Base-by-base conservation (phyloP, 2,329 filamentous ascomycete species). In the Macrophomina tecta region DNA sequence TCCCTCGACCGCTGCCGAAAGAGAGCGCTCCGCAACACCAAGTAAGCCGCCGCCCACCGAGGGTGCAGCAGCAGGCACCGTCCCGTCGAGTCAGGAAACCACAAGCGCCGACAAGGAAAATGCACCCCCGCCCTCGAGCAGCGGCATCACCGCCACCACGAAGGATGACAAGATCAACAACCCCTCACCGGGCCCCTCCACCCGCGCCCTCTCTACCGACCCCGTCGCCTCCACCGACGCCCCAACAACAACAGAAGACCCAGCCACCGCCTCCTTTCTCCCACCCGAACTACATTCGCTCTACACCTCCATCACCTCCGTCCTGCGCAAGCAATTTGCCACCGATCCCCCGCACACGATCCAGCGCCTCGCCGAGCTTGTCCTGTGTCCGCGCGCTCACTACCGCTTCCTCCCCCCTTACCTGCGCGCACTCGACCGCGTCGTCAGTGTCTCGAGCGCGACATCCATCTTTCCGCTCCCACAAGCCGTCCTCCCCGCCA, bases 291-390 rank as follows among this genome's bases (percentile, higher is more conserved):
- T 72, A 12, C 70, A 73, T 28, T 73, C 70, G 67, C 75, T 75
- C 67, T 78, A 74, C 71, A 70, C 71, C 3, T 74, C 75, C 0
- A 79, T 81, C 68, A 73, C 74, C 2, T 69, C 79, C 5, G 88
- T 89, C 16, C 82, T 97, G 46, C 83, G 80, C 60, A 83, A 82
- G 2, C 86, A 86, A 70, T 99, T 99, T 78, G 76, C 86, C 28
- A 82, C 83, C 3, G 87, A 91, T 72, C 94, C 95, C 1, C 95
- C 95, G 0, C 93, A 98, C 77, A 98, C 95, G 3, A 87, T 97
- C 69, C 95, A 99, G 80, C 91, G 95, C 46, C 86, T 99, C 28
- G 89, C 93, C 28, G 95, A 99, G 82, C 89, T 98, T 36, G 83
- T 97, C 4, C 83, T 97, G 42, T 80, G 84, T 32, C 95, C 95